Conservation (phyloP, 1,284 basidiomycete species). For the Ceratobasidium sp. region DNA sequence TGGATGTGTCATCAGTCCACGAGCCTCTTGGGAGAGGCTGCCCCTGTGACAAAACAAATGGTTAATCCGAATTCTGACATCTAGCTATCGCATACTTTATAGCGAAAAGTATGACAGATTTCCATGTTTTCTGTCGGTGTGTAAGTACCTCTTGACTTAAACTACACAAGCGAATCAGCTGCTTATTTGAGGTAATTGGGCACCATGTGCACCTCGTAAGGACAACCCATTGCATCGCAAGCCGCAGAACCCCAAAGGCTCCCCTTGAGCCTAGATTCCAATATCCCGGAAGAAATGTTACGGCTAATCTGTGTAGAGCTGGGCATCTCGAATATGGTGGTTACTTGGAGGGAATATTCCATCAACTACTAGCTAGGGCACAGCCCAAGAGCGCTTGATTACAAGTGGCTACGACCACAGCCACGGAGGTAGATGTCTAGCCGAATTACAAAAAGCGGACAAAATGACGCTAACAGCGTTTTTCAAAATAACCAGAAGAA, state of each 20-base stretch:
- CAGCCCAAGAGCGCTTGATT: neutral
- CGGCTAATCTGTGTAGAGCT: too few species aligned
- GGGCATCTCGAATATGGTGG: too few species aligned
- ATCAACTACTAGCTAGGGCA: neutral
- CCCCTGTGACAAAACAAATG: neutral
- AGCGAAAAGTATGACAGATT: conserved; percentile 39
- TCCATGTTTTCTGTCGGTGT: conserved; percentile 41
- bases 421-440: too few species aligned
- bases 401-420: too few species aligned
- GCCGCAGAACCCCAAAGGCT: conserved; percentile 43
- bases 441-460: neutral
- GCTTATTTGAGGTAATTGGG: neutral
- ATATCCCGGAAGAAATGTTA: neutral
- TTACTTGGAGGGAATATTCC: neutral
- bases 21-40: conserved; percentile 41
- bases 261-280: conserved; percentile 41
- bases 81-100: neutral
- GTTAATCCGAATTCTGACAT: neutral
- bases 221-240: conserved; percentile 43
- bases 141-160: conserved; percentile 41
- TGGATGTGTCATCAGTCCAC: conserved; percentile 45
- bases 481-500: neutral
- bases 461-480: neutral
- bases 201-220: conserved; percentile 40
- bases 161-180: conserved; percentile 12